Conservation (phyloP, 176 grass and related monocot genomes). For the Oryza officinalis region DNA sequence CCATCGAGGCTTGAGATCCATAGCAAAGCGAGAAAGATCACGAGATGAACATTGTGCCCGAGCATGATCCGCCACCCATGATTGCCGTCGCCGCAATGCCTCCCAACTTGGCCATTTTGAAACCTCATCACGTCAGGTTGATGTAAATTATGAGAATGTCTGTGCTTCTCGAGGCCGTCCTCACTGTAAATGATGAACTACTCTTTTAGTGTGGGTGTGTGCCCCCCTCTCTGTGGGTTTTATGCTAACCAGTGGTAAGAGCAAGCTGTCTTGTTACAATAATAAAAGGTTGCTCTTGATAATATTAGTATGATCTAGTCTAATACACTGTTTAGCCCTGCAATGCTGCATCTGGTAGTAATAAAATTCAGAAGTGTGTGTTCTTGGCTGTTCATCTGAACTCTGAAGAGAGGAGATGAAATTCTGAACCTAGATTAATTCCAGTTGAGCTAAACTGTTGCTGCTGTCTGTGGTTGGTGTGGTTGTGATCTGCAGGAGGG, state of each 20-base stretch:
- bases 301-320: neutral
- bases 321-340: neutral
- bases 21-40: constrained; percentile 28
- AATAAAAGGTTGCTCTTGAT: constrained; percentile 48
- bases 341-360: neutral
- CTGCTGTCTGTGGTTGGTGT: neutral
- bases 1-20: constrained; percentile 24
- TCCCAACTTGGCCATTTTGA: constrained; percentile 37
- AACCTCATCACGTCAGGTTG: neutral
- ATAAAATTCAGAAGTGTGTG: neutral
- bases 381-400: constrained; percentile 9
- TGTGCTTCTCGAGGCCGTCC: neutral
- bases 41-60: constrained; percentile 19
- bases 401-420: neutral
- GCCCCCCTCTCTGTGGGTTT: neutral
- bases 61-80: neutral
- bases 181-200: constrained; percentile 60
- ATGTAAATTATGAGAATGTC: constrained; percentile 41
- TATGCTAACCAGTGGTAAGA: constrained; percentile 42
- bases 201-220: neutral
- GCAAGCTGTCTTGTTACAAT: constrained; percentile 43
- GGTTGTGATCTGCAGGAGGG: neutral
- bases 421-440: neutral
- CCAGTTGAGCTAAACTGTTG: neutral
- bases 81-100: neutral